A percentile compares a stretch with the other conserved stretches of the same genome.
Evolutionary conservation across 2,329 filamentous ascomycete species (phyloP).

Genomic region (Sporothrix mexicana): DNA sequence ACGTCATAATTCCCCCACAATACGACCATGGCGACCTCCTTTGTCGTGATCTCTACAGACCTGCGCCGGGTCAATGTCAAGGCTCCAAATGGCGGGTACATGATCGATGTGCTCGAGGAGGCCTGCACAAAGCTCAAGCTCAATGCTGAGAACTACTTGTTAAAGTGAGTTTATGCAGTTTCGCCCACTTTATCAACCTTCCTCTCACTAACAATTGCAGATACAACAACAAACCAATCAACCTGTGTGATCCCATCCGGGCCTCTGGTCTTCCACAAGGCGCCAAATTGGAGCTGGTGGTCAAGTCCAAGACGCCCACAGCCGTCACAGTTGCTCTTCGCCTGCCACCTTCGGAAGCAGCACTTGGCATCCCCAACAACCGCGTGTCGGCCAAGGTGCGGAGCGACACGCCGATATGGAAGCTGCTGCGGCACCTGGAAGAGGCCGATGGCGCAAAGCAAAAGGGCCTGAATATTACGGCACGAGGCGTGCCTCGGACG

Average conservation of each 20-base stretch:
- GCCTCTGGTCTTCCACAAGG: constrained; percentile 82
- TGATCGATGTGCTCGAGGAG: constrained; percentile 85
- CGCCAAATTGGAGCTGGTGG: constrained; percentile 90
- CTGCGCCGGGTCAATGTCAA: constrained; percentile 81
- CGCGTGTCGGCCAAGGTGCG: constrained; percentile 84
- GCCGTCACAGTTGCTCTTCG: constrained; percentile 89
- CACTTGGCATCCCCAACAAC: constrained; percentile 62
- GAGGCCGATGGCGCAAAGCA: constrained; percentile 68
- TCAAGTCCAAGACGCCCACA: constrained; percentile 82
- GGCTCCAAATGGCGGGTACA: constrained; percentile 77
- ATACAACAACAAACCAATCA: constrained; percentile 82
- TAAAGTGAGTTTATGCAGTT: constrained; percentile 67
- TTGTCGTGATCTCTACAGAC: constrained; percentile 83
- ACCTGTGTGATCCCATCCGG: constrained; percentile 83
- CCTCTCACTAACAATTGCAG: constrained; percentile 49
- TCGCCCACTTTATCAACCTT: not conserved
- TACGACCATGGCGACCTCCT: constrained; percentile 77
- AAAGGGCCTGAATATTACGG: constrained; percentile 78
- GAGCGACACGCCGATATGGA: constrained; percentile 87
- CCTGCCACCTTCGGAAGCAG: constrained; percentile 73
- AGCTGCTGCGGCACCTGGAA: constrained; percentile 88
- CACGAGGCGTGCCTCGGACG: constrained; percentile 72
- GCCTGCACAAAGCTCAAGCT: constrained; percentile 84
- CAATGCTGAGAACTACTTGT: constrained; percentile 72
- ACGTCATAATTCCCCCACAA: not conserved